Evolutionary conservation across 331 rosid genomes (phyloP).

Genomic region (Phaseolus coccineus): DNA sequence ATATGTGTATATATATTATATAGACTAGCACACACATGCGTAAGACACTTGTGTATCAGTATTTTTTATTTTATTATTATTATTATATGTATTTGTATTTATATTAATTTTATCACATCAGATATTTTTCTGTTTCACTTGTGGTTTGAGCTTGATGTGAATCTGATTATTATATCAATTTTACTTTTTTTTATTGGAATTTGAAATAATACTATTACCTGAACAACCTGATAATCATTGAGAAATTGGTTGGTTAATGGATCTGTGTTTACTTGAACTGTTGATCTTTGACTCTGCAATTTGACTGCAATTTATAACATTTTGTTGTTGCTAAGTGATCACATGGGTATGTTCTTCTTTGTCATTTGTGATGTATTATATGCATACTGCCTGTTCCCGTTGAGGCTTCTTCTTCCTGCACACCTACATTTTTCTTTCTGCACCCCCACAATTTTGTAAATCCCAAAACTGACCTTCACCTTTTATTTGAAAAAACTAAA

Average conservation of each 20-base stretch:
- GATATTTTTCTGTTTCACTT: neutral
- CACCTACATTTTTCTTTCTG: no score
- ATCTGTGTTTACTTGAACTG: neutral
- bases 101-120: constrained; percentile 11
- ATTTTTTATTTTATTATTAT: no score
- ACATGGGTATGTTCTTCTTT: neutral
- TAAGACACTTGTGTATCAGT: no score
- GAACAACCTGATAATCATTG: neutral
- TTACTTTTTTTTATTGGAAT: neutral
- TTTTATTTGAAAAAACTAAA: no score
- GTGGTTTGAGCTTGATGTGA: constrained; percentile 19
- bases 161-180: constrained; percentile 22
- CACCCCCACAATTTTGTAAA: no score
- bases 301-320: constrained; percentile 4
- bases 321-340: constrained; percentile 28
- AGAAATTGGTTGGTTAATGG: constrained; percentile 5
- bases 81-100: no score
- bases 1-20: no score
- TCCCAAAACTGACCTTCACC: no score
- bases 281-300: constrained; percentile 2
- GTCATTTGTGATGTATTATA: neutral
- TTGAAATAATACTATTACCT: constrained; percentile 8
- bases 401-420: no score
- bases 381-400: constrained; percentile 21
- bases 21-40: no score